phyloP scores from a whole-genome alignment of 768 basidiomycete genomes.

The Hebeloma cylindrosporum region DNA sequence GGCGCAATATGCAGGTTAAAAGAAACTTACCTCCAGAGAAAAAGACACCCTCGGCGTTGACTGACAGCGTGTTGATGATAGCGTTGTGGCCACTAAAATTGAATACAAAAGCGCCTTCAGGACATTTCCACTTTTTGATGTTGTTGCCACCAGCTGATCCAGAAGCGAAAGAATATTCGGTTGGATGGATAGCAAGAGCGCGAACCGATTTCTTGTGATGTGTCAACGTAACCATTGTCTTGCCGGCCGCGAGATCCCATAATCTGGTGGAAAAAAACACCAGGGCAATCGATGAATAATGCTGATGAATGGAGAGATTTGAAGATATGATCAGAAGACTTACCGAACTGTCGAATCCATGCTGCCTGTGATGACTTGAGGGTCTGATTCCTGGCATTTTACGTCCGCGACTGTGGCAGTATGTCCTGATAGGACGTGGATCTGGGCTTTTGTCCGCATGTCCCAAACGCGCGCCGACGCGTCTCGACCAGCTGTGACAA shows the following conservation, averaged over 20 bases:
- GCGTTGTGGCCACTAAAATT: conserved; percentile 97
- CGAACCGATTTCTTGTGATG: conserved; percentile 99
- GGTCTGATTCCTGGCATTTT: conserved; percentile 95
- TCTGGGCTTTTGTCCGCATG: conserved; percentile 96
- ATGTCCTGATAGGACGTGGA: conserved; percentile 91
- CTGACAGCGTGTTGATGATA: conserved; percentile 93
- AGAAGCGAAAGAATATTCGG: conserved; percentile 94
- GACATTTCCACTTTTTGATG: conserved; percentile 99
- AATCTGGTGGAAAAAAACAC: conserved; percentile 46
- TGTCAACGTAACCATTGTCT: conserved; percentile 95
- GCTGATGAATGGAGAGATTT: too few relatives aligned
- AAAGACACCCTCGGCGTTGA: conserved; percentile 95
- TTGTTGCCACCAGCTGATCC: conserved; percentile 99
- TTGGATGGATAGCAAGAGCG: conserved; percentile 91
- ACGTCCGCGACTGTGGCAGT: conserved; percentile 95
- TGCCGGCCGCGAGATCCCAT: conserved; percentile 98
- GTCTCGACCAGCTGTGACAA: conserved; percentile 94
- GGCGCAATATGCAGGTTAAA: conserved; percentile 6
- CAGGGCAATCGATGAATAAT: not conserved
- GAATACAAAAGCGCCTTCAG: conserved; percentile 93
- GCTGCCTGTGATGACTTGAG: conserved; percentile 95
- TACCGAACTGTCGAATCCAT: conserved; percentile 97
- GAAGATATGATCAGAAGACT: conserved; percentile 18
- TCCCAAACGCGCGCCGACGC: conserved; percentile 99
- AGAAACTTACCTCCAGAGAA: conserved; percentile 84